Conservation (phyloP, 352 stramenopile species). For the Globisporangium recalcitrans region DNA sequence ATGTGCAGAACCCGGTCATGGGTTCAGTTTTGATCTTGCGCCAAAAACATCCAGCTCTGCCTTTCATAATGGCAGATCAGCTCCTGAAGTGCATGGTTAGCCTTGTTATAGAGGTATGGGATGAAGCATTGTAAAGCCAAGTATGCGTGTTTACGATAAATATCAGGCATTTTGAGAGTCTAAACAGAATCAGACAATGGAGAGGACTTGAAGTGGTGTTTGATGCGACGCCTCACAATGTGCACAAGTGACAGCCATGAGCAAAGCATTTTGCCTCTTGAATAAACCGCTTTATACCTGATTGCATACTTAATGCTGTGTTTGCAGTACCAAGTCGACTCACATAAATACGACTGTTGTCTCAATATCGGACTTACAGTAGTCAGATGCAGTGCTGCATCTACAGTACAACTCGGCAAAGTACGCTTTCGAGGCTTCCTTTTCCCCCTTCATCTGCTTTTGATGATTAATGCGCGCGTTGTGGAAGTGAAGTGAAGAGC, state of each 20-base stretch:
- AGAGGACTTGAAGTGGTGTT: too few relatives aligned
- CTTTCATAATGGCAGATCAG: background rate
- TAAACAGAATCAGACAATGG: background rate
- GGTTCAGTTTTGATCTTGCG: constrained; percentile 5
- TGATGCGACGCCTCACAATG: too few relatives aligned
- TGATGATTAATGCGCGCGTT: background rate
- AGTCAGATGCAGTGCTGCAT: background rate
- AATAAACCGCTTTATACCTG: background rate
- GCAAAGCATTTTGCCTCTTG: background rate
- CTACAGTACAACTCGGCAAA: background rate
- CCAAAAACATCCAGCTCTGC: background rate
- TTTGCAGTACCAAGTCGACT: too few relatives aligned
- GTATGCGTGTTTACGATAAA: background rate
- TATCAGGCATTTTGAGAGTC: background rate
- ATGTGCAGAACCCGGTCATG: background rate
- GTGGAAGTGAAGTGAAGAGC: background rate
- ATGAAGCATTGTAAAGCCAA: background rate
- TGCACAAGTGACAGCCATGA: background rate
- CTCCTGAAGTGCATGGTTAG: background rate
- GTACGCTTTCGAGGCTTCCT: background rate
- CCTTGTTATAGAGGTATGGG: background rate
- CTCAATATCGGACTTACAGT: background rate
- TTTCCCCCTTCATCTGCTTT: background rate
- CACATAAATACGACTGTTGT: too few relatives aligned
- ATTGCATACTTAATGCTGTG: background rate